These are phyloP conservation scores for Gossypium mustelinum DNA, from an alignment of 345 rosid species.

Conservation along the genomic window DNA sequence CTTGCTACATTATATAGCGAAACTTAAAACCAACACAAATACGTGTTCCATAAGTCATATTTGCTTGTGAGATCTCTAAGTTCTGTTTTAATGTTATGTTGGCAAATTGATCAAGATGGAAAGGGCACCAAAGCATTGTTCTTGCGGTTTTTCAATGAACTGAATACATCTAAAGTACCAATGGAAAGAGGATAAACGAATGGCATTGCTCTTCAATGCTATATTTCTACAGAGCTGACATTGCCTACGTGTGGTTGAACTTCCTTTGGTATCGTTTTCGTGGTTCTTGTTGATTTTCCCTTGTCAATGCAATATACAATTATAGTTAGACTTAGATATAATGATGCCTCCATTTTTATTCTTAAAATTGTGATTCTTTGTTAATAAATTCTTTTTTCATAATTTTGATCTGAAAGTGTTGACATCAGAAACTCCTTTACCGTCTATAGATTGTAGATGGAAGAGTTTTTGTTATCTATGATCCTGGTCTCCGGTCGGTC, in stretches of 20 bases:
- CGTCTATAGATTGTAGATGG: neutral
- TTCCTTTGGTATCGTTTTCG: slow-evolving; percentile 7
- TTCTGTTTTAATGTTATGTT: neutral
- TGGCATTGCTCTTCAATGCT: neutral
- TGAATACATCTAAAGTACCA: neutral
- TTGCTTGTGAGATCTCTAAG: neutral
- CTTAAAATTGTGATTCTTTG: neutral
- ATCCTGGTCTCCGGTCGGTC: neutral
- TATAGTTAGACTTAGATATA: slow-evolving; percentile 13
- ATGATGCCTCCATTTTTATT: neutral
- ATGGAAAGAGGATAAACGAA: neutral
- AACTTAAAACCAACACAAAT: neutral
- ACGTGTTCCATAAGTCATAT: neutral
- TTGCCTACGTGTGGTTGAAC: neutral
- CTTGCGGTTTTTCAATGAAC: neutral
- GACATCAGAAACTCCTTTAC: slow-evolving; percentile 3
- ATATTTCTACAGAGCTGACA: neutral
- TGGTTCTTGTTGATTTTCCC: neutral
- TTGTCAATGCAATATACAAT: slow-evolving; percentile 15
- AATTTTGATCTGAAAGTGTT: slow-evolving; percentile 4
- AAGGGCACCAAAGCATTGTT: neutral
- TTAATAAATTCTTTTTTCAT: slow-evolving; percentile 1
- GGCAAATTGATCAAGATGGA: neutral
- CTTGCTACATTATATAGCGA: neutral
- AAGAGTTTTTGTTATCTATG: neutral